A percentile compares a stretch with the other conserved stretches of the same genome.
Evolutionary conservation across 1,139 yeast species (phyloP).

Genomic region (Pichia sp.): DNA sequence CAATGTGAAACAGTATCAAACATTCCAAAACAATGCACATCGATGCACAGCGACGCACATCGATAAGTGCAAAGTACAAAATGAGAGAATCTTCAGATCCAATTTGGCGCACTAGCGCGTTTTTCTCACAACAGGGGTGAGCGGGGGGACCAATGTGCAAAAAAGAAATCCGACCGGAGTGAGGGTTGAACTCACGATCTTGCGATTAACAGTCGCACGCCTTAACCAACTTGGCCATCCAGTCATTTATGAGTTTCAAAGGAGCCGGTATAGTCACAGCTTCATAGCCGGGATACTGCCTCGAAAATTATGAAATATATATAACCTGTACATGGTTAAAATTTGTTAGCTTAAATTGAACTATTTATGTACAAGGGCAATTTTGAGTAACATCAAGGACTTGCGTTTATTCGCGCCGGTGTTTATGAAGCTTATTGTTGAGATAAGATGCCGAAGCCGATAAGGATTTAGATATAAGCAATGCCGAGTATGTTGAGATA

Average conservation of each 20-base stretch:
- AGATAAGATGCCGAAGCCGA: no score
- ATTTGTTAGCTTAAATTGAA: no score
- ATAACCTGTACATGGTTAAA: no score
- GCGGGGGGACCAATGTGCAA: neutral
- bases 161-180: slow-evolving; percentile 24
- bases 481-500: no score
- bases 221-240: slow-evolving; percentile 33
- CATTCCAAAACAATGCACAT: neutral
- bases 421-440: no score
- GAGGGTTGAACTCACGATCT: slow-evolving; percentile 33
- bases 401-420: no score
- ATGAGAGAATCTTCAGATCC: neutral
- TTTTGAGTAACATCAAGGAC: no score
- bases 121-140: neutral
- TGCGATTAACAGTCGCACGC: slow-evolving; percentile 33
- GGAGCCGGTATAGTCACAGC: neutral
- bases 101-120: no score
- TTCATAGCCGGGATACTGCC: no score
- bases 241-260: slow-evolving; percentile 15
- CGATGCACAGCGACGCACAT: neutral
- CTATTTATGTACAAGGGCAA: no score
- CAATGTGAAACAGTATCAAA: neutral
- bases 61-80: slow-evolving; percentile 1
- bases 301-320: no score
- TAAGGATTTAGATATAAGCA: no score